A percentile compares a stretch with the other conserved stretches of the same genome.
phyloP scores from a whole-genome alignment of 2,329 filamentous ascomycete species.

The Hypomyces rosellus region DNA sequence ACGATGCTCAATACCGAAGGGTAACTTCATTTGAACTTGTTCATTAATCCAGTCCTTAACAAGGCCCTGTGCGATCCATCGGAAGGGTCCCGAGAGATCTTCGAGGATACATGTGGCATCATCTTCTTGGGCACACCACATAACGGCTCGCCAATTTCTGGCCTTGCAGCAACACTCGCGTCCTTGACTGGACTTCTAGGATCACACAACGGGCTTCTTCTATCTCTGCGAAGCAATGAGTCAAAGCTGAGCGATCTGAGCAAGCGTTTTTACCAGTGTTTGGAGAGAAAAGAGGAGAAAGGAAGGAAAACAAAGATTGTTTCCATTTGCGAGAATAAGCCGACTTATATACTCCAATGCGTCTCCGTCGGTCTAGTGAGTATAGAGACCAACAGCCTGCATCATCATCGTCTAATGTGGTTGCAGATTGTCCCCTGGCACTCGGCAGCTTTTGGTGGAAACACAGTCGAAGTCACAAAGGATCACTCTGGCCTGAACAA shows the following conservation, averaged over 20 bases:
- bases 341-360: constrained; percentile 11
- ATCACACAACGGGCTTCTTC: constrained; percentile 10
- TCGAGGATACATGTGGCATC: constrained; percentile 13
- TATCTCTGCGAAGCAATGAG: constrained; percentile 6
- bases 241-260: constrained; percentile 5
- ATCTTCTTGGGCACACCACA: constrained; percentile 17
- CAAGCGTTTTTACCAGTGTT: not conserved
- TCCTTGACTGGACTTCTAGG: constrained; percentile 11
- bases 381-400: not conserved
- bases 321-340: constrained; percentile 16
- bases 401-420: not conserved
- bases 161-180: constrained; percentile 3
- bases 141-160: constrained; percentile 10
- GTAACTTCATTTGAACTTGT: not conserved
- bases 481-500: constrained; percentile 19
- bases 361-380: constrained; percentile 13
- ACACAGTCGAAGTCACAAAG: constrained; percentile 5
- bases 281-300: not conserved
- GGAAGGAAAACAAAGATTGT: constrained; percentile 3
- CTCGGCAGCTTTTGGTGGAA: constrained; percentile 5
- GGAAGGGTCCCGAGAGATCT: constrained; percentile 1
- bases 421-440: constrained; percentile 9
- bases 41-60: not conserved
- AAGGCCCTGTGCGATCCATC: constrained; percentile 2
- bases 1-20: not conserved